phyloP scores from a whole-genome alignment of 306 rosid species.

The Ammopiptanthus mongolicus region DNA sequence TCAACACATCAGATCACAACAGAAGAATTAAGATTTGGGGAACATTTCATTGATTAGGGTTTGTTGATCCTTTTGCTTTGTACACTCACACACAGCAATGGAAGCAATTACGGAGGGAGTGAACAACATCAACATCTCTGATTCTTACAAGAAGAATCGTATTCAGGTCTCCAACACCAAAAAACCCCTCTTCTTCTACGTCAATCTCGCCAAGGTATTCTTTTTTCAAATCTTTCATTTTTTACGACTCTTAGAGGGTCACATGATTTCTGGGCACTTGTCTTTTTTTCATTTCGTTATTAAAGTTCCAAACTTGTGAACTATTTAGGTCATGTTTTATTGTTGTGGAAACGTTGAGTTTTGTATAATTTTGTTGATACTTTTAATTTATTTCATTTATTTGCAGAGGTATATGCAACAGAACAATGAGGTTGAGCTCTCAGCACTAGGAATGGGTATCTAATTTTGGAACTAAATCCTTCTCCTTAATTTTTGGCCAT shows the following conservation, averaged over 20 bases:
- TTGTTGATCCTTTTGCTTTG: background rate
- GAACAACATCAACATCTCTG: conserved; percentile 44
- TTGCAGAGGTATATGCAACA: conserved; percentile 76
- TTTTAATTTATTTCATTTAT: background rate
- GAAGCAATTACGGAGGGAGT: conserved; percentile 57
- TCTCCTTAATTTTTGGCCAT: background rate
- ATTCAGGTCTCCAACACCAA: conserved; percentile 77
- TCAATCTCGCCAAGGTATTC: conserved; percentile 64
- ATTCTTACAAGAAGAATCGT: conserved; percentile 59
- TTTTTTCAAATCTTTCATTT: background rate
- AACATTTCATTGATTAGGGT: conserved; percentile 22
- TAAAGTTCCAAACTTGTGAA: background rate
- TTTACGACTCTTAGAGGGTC: background rate
- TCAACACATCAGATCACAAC: background rate
- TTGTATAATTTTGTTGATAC: background rate
- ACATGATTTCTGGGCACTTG: background rate
- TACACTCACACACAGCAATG: conserved; percentile 24
- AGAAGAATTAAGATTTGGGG: background rate
- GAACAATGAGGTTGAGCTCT: conserved; percentile 76
- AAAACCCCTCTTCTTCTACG: conserved; percentile 72
- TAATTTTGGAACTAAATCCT: background rate
- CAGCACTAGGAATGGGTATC: conserved; percentile 84
- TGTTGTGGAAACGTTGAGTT: background rate
- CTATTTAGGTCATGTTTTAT: background rate
- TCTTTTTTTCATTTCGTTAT: background rate